phyloP scores from a whole-genome alignment of 768 basidiomycete species.

The Leccinum imitatum region DNA sequence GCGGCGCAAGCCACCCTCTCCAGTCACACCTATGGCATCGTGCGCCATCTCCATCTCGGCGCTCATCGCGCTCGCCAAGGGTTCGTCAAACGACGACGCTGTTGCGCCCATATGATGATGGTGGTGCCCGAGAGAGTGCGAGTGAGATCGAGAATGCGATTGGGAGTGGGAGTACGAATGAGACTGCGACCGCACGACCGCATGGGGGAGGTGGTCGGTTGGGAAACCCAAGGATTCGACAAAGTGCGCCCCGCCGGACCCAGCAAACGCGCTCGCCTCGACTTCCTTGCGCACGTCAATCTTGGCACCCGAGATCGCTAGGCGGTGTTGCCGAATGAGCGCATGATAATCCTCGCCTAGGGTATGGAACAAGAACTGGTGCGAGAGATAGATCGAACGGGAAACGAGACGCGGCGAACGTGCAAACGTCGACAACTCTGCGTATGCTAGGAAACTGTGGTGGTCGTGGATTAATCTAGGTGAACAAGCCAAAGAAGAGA shows the following conservation, averaged over 20 bases:
- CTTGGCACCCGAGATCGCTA: slow-evolving; percentile 55
- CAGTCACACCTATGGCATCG: slow-evolving; percentile 25
- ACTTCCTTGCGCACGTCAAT: slow-evolving; percentile 75
- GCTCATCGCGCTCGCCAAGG: slow-evolving; percentile 70
- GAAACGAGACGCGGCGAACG: slow-evolving; percentile 60
- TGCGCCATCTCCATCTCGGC: slow-evolving; percentile 62
- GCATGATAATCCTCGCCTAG: slow-evolving; percentile 80
- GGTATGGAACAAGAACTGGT: slow-evolving; percentile 80
- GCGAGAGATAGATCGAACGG: slow-evolving; percentile 75
- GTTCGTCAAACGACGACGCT: slow-evolving; percentile 66
- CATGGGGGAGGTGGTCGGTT: slow-evolving; percentile 1
- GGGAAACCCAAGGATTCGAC: slow-evolving; percentile 20
- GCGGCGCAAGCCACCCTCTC: slow-evolving; percentile 34
- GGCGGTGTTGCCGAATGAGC: slow-evolving; percentile 61
- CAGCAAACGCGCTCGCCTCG: slow-evolving; percentile 55
- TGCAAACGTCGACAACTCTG: slow-evolving; percentile 78
- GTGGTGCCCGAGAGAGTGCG: slow-evolving; percentile 15
- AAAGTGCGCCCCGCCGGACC: slow-evolving; percentile 23
- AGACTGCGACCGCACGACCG: neutral
- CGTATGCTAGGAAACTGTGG: slow-evolving; percentile 59
- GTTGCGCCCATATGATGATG: slow-evolving; percentile 26
- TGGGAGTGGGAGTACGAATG: neutral
- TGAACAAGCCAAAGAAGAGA: neutral
- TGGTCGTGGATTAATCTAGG: neutral
- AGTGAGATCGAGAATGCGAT: slow-evolving; percentile 3